These are phyloP conservation scores for Rhodamnia rubescens DNA, from an alignment of 345 rosid species.

Conservation along the genomic window DNA sequence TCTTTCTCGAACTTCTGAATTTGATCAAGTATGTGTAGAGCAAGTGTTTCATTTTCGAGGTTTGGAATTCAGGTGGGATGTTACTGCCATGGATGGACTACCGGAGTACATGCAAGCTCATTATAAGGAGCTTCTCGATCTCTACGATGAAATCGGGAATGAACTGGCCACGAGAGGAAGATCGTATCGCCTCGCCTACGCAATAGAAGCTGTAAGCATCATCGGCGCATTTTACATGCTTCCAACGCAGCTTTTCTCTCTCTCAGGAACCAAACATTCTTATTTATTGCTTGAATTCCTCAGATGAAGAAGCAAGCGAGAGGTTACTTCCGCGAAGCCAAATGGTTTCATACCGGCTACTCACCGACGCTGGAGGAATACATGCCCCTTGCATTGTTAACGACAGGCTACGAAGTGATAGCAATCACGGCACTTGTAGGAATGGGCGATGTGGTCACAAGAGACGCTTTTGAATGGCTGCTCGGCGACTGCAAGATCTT, in stretches of 20 bases:
- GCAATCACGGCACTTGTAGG: neutral
- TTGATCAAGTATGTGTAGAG: neutral
- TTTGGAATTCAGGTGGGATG: neutral
- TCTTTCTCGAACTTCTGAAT: neutral
- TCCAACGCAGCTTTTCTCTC: too few species aligned
- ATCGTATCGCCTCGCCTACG: neutral
- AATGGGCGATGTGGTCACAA: neutral
- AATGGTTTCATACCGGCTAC: neutral
- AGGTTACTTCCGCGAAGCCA: neutral
- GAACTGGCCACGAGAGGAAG: neutral
- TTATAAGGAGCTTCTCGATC: neutral
- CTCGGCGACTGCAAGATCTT: neutral
- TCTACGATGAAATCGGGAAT: neutral
- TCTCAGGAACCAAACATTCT: neutral
- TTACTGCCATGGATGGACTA: neutral
- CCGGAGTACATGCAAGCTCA: neutral
- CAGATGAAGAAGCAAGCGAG: neutral
- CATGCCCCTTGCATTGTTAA: neutral
- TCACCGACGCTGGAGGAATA: neutral
- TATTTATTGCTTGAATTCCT: neutral
- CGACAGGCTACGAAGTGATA: neutral
- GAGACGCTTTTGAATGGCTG: slow-evolving; percentile 5
- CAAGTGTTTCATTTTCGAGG: neutral
- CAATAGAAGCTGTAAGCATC: neutral
- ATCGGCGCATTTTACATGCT: too few species aligned